Percentiles rank a stretch among this genome's conserved stretches.
These are phyloP conservation scores for Blastocystis hominis DNA, from an alignment of 352 stramenopile species.

Conservation along the genomic window DNA sequence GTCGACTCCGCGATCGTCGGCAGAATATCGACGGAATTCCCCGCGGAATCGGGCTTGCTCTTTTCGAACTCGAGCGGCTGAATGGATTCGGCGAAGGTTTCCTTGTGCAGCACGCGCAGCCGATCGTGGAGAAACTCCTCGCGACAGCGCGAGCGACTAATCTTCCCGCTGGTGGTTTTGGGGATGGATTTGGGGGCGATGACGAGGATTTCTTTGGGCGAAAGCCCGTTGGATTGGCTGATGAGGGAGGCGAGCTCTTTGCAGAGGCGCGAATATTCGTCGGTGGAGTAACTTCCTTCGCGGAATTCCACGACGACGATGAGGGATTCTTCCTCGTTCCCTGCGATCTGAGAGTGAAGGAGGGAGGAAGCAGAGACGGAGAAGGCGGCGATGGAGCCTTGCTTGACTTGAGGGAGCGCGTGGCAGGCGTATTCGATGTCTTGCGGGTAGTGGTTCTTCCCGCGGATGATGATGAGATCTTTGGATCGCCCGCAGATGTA, in stretches of 20 bases:
- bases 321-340: conserved; percentile 69
- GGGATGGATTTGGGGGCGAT: conserved; percentile 80
- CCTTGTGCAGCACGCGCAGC: background rate
- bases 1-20: background rate
- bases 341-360: conserved; percentile 61
- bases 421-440: conserved; percentile 89
- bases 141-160: conserved; percentile 68
- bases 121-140: background rate
- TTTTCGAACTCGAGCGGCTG: conserved; percentile 5
- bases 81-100: background rate
- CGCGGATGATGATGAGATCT: conserved; percentile 96
- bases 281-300: conserved; percentile 38
- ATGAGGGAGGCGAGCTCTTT: conserved; percentile 68
- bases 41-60: background rate
- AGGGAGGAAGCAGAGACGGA: conserved; percentile 63
- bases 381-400: conserved; percentile 85
- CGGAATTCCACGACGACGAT: conserved; percentile 72
- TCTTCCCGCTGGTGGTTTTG: conserved; percentile 96
- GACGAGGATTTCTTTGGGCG: conserved; percentile 78
- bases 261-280: conserved; percentile 63
- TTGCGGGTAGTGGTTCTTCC: conserved; percentile 96
- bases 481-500: conserved; percentile 97
- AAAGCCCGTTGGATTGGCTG: conserved; percentile 72
- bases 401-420: conserved; percentile 63
- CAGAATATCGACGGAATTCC: background rate